Evolutionary conservation across 2,329 filamentous ascomycete species (phyloP).

Genomic region (Cryphonectria parasitica): DNA sequence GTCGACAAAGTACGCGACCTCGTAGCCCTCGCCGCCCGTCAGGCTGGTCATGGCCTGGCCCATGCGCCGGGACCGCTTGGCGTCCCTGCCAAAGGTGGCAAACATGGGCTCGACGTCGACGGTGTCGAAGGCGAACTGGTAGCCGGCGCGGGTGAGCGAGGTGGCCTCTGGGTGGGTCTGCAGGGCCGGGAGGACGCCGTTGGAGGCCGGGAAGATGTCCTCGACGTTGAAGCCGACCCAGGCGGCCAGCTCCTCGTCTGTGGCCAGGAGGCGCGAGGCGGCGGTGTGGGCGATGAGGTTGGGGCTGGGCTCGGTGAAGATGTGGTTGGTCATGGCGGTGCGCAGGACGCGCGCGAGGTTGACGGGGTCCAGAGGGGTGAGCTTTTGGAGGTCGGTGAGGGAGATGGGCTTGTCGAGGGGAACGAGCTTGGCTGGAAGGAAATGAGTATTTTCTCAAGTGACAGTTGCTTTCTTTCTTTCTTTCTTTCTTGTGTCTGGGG

Average conservation of each 20-base stretch:
- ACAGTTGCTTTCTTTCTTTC: too few relatives aligned
- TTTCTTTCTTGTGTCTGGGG: too few relatives aligned
- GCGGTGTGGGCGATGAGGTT: conserved; percentile 59
- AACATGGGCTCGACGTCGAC: conserved; percentile 58
- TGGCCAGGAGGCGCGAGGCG: conserved; percentile 54
- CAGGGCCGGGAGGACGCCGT: conserved; percentile 51
- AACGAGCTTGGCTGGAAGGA: conserved; percentile 50
- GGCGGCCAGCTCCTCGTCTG: conserved; percentile 52
- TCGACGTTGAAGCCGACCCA: conserved; percentile 61
- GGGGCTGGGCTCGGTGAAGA: conserved; percentile 57
- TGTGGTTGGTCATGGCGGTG: conserved; percentile 60
- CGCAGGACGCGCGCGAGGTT: conserved; percentile 57
- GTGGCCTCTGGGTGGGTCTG: conserved; percentile 51
- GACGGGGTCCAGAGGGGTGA: conserved; percentile 50
- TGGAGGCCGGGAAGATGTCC: conserved; percentile 55
- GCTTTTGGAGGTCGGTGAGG: conserved; percentile 49
- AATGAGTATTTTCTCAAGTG: too few relatives aligned
- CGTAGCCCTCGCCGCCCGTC: conserved; percentile 60
- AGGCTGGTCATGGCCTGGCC: conserved; percentile 59
- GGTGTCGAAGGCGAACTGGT: conserved; percentile 55
- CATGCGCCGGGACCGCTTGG: conserved; percentile 53
- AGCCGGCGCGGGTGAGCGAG: conserved; percentile 52
- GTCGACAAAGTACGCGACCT: conserved; percentile 55
- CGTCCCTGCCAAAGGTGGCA: conserved; percentile 54
- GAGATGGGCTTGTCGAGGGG: conserved; percentile 51